Base-by-base conservation (phyloP, 2,329 filamentous ascomycete genomes). In the Lasiodiplodia sp. region DNA sequence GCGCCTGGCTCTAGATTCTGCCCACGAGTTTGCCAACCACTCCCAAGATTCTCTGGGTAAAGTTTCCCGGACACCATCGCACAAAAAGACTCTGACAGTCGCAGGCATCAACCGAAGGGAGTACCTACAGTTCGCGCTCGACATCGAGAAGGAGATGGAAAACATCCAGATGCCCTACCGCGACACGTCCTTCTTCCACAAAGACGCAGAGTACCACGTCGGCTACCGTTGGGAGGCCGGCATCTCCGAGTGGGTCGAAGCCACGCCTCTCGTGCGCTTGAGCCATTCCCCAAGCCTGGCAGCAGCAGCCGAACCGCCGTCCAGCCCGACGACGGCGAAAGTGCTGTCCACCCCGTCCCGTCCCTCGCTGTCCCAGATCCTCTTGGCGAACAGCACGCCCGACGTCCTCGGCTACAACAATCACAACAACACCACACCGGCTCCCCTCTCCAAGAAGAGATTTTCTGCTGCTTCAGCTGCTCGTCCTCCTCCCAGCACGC, bases 201-300 rank as follows among this genome's bases (percentile, higher is more conserved):
- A 51, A n/a, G 44, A 53, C 25, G 44, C 37, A 16, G 55, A 55
- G 8, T 49, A 65, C 31, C 28, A 62, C 34, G 56, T 53, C 21
- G 78, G 77, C 3, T 80, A 80, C 66, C 74, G 77, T 25, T 83
- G 81, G 80, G 82, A 84, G 71, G 81, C 82, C 58, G 81, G 80
- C 11, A 78, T 84, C 44, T 80, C 80, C 28, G 82, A 84, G 69
- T 84, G 81, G 82, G 78, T 83, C n/a, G 74, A 76, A 0, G 79
- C 75, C 47, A 82, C 82, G 10, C 81, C 82, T 2, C 31, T 51
- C 18, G 28, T 31, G 55, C 31, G 31, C 18, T 12, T 40, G 31
- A 14, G 10, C 2, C 31, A 10, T 34, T 34, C 18, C 12, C 8
- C 7, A 38, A 16, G 10, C 12, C 8, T 14, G 2, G 12, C 21